Base-by-base conservation (phyloP, 2,329 filamentous ascomycete species). In the Colletotrichum incanum region DNA sequence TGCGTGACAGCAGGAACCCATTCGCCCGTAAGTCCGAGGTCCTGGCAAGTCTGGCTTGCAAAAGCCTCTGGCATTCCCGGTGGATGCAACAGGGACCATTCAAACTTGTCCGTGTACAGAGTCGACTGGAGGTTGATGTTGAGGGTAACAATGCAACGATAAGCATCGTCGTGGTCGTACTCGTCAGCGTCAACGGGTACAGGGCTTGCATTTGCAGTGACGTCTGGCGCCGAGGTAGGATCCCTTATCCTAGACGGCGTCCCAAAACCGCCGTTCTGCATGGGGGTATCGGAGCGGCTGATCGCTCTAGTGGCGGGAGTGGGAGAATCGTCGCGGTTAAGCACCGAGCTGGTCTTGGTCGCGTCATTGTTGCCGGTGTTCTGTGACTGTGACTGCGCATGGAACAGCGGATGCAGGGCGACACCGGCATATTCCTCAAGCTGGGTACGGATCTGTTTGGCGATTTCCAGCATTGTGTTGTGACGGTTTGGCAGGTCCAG, bases 341-440 rank as follows among this genome's bases (percentile, higher is more conserved):
- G 71, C 18, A 74, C 63, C 64, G 78, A 72, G 64, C 73, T 77
- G 39, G 79, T 76, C 64, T 78, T 79, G 43, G 80, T 79, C 3
- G 81, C 80, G 18, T 76, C 77, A 5, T 74, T 75, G 5, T 74
- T 60, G 7, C 74, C 69, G 45, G 23, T 7, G 28, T 45, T 68
- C 64, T 83, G 81, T 39, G 78, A 77, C 69, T 86, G 85, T 8
- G 78, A 78, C 71, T 86, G 85, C 9, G 89, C 89, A 78, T 97
- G 94, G 80, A 98, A 98, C 1, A 98, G 87, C 0, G 96, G 96
- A 78, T 98, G 96, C 47, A 98, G 88, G 5, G 96, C 96, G 37
- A 98, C 94, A 43, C 95, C 94, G 2, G 96, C 95, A 78, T 98
- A 98, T 81, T 99, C 96, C 79, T 98, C 96, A 26, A 99, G 86